A percentile compares a stretch with the other conserved stretches of the same genome.
Conservation (phyloP, 257 asterid species). For the Prunella vulgaris region DNA sequence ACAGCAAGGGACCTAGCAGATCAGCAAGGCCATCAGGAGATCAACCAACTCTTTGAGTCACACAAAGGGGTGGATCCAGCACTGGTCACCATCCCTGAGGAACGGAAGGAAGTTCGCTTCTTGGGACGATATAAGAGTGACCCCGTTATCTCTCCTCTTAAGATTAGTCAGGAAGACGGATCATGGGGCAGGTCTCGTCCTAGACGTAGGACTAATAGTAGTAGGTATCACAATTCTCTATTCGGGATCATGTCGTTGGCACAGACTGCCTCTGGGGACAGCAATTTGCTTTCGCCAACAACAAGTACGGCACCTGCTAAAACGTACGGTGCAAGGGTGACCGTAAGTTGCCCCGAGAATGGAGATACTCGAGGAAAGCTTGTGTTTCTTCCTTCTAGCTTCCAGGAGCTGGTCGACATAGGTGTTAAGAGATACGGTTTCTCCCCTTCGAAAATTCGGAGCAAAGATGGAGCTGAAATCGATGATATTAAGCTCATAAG, state of each 20-base stretch:
- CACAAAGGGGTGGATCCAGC: neutral
- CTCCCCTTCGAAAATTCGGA: constrained; percentile 33
- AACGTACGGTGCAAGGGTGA: constrained; percentile 37
- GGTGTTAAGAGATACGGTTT: constrained; percentile 43
- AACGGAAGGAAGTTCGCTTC: constrained; percentile 29
- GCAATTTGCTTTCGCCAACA: neutral
- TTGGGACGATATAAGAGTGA: constrained; percentile 48
- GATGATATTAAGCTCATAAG: constrained; percentile 50
- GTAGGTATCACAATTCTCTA: constrained; percentile 50
- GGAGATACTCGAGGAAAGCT: constrained; percentile 46
- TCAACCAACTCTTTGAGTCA: constrained; percentile 35
- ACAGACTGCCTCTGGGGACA: constrained; percentile 9
- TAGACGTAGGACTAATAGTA: constrained; percentile 42
- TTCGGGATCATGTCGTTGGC: constrained; percentile 64
- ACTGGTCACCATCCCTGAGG: constrained; percentile 20
- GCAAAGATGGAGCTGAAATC: constrained; percentile 46
- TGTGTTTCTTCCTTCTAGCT: constrained; percentile 44
- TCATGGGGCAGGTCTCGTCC: constrained; percentile 23
- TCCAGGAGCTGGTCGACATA: constrained; percentile 48
- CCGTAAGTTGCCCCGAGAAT: constrained; percentile 55
- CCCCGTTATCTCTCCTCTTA: constrained; percentile 22
- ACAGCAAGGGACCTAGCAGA: constrained; percentile 46
- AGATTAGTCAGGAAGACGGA: constrained; percentile 10
- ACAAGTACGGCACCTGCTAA: neutral
- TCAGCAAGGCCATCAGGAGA: constrained; percentile 58